Percentiles rank a stretch among this genome's conserved stretches.
Conservation (phyloP, 2,329 filamentous ascomycete species). For the Didymellaceae sp. region DNA sequence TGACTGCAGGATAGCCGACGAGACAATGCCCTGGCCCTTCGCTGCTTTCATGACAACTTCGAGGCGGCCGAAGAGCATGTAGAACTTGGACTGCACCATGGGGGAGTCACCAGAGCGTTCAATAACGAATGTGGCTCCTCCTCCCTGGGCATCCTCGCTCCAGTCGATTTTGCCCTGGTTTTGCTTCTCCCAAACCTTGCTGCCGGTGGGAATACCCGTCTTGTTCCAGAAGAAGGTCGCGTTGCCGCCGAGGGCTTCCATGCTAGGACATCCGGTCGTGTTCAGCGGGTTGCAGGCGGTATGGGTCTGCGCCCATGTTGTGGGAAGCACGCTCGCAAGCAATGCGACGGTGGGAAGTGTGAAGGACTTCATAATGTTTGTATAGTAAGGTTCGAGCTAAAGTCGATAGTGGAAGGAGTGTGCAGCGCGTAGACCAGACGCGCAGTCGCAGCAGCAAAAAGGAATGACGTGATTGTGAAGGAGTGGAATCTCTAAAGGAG, state of each 20-base stretch:
- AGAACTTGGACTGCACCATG: constrained; percentile 70
- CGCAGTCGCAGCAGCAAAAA: constrained; percentile 30
- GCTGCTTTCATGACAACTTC: constrained; percentile 57
- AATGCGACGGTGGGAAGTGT: constrained; percentile 46
- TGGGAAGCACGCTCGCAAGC: constrained; percentile 48
- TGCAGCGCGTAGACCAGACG: constrained; percentile 47
- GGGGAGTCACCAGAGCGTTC: constrained; percentile 74
- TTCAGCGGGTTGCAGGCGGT: constrained; percentile 81
- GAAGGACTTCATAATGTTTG: constrained; percentile 39
- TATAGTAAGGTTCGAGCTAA: constrained; percentile 5
- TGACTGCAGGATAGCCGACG: constrained; percentile 58
- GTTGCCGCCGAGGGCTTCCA: constrained; percentile 72
- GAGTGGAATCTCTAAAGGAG: constrained; percentile 39
- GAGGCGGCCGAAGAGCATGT: constrained; percentile 62
- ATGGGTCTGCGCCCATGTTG: constrained; percentile 72
- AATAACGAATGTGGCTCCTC: constrained; percentile 69
- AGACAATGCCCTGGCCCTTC: constrained; percentile 58
- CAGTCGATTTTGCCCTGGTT: constrained; percentile 71
- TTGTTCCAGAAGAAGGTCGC: constrained; percentile 62
- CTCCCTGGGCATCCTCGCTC: constrained; percentile 61
- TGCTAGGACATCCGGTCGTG: constrained; percentile 68
- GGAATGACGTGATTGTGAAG: constrained; percentile 30
- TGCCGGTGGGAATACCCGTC: constrained; percentile 46
- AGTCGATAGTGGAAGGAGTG: constrained; percentile 35
- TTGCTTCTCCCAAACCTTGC: constrained; percentile 65